A percentile compares a stretch with the other conserved stretches of the same genome.
These are phyloP conservation scores for Durotheca rogersii DNA, from an alignment of 495 filamentous ascomycete species.

Conservation along the genomic window DNA sequence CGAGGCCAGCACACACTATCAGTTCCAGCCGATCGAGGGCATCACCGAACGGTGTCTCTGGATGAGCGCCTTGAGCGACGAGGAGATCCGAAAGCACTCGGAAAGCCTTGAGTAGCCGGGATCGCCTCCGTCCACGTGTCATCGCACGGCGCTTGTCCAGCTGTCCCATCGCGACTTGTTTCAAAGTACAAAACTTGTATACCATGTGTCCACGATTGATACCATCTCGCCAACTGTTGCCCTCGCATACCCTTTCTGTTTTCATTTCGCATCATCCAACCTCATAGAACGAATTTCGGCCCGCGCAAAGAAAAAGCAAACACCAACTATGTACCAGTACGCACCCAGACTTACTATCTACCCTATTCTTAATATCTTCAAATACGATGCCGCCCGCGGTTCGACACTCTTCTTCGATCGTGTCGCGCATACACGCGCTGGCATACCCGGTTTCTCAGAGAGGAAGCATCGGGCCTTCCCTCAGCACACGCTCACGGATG, in stretches of 20 bases:
- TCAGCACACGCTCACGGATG: no score
- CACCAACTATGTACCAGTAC: constrained; percentile 24
- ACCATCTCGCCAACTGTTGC: no score
- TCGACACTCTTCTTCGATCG: no score
- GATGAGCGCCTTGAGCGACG: constrained; percentile 86
- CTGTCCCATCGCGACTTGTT: background rate
- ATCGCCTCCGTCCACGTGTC: background rate
- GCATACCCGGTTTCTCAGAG: no score
- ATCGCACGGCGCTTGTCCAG: background rate
- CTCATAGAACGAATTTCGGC: constrained; percentile 27
- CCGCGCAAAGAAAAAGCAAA: no score
- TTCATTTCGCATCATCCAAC: constrained; percentile 22
- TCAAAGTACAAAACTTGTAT: constrained; percentile 21
- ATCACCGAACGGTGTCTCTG: constrained; percentile 90
- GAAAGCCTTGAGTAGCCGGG: constrained; percentile 42
- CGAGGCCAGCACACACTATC: constrained; percentile 88
- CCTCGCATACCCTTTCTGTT: constrained; percentile 23
- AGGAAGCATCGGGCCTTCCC: no score
- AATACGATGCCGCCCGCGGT: constrained; percentile 18
- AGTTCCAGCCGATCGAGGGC: constrained; percentile 80
- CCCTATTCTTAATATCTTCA: constrained; percentile 24
- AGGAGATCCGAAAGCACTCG: constrained; percentile 63
- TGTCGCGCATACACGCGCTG: no score
- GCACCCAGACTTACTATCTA: constrained; percentile 9
- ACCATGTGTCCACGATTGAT: constrained; percentile 24